Percentiles rank a stretch among this genome's conserved stretches.
Evolutionary conservation across 2,329 filamentous ascomycete genomes (phyloP).

Genomic region (Alternaria dauci): DNA sequence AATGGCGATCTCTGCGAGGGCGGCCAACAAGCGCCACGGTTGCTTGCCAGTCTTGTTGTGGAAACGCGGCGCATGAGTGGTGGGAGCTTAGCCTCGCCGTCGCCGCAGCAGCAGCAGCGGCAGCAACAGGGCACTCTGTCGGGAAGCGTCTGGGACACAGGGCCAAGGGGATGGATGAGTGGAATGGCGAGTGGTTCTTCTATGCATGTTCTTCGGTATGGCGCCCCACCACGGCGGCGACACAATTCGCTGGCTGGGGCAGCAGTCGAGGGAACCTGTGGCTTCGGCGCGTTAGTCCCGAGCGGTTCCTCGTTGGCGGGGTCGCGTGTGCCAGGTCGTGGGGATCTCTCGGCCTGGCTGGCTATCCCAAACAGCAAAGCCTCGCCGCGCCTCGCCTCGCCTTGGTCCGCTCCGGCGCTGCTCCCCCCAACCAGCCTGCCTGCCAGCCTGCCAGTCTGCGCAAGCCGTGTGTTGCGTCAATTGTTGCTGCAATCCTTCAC

Average conservation of each 20-base stretch:
- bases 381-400: slow-evolving; percentile 12
- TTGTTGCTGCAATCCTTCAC: slow-evolving; percentile 10
- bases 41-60: slow-evolving; percentile 16
- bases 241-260: slow-evolving; percentile 6
- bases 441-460: slow-evolving; percentile 13
- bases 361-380: slow-evolving; percentile 11
- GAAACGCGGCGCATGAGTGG: slow-evolving; percentile 18
- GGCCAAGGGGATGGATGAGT: neutral
- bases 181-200: slow-evolving; percentile 2
- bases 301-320: slow-evolving; percentile 20
- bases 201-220: slow-evolving; percentile 16
- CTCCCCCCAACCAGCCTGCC: slow-evolving; percentile 2
- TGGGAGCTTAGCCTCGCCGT: slow-evolving; percentile 10
- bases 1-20: slow-evolving; percentile 4
- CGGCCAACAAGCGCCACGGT: slow-evolving; percentile 18
- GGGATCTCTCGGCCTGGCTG: slow-evolving; percentile 10
- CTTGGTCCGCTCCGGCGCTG: slow-evolving; percentile 20
- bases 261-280: slow-evolving; percentile 10
- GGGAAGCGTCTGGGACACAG: neutral
- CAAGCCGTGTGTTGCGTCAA: neutral
- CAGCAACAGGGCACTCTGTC: neutral
- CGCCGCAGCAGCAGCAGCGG: neutral
- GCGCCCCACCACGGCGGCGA: slow-evolving; percentile 9
- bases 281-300: slow-evolving; percentile 15
- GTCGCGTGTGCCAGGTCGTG: slow-evolving; percentile 20